A percentile compares a stretch with the other conserved stretches of the same genome.
Evolutionary conservation across 139 green algal genomes (phyloP).

Genomic region (Limnomonas spitsbergensis): DNA sequence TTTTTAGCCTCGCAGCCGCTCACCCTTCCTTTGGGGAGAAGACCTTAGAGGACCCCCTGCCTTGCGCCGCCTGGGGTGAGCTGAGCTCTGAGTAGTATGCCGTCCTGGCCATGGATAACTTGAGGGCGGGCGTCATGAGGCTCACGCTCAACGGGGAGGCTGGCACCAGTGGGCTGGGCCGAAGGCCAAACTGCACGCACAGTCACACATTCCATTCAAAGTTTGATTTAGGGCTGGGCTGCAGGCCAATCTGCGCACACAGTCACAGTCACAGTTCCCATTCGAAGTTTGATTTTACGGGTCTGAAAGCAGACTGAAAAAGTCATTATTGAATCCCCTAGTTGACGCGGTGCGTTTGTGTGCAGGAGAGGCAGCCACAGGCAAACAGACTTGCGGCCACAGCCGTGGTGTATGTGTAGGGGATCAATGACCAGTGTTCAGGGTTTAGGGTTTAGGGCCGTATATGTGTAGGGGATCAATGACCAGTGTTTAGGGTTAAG

Average conservation of each 20-base stretch:
- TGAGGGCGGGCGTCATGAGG: neutral
- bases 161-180: conserved; percentile 1
- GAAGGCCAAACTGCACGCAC: neutral
- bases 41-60: too few relatives aligned
- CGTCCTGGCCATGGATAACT: neutral
- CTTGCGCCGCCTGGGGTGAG: neutral
- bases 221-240: neutral
- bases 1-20: neutral
- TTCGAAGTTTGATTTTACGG: neutral
- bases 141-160: neutral
- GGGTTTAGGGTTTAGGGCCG: too few relatives aligned
- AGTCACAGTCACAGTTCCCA: too few relatives aligned
- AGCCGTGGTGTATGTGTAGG: too few relatives aligned
- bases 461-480: too few relatives aligned
- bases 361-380: neutral
- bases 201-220: neutral
- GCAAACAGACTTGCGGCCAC: too few relatives aligned
- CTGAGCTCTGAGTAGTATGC: neutral
- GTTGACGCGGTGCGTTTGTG: too few relatives aligned
- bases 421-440: too few relatives aligned
- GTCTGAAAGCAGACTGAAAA: neutral
- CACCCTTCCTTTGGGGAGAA: neutral
- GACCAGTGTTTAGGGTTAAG: too few relatives aligned
- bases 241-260: too few relatives aligned
- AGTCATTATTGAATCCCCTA: too few relatives aligned